Base-by-base conservation (phyloP, 73 alveolate species). In the Paramecium biaurelia region DNA sequence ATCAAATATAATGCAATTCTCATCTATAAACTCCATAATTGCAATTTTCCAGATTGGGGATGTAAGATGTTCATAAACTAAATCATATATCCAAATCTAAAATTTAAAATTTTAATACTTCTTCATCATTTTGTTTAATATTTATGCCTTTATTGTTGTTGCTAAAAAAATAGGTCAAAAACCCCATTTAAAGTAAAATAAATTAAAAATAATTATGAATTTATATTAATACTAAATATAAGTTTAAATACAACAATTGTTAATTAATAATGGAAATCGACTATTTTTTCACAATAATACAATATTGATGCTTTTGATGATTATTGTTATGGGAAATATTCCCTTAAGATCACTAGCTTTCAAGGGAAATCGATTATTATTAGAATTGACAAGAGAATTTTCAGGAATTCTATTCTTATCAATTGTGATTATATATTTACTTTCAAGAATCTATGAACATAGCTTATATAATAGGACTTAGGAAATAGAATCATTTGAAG, bases 1-100 rank as follows among this genome's bases (percentile, higher is more conserved):
- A 79, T 97, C 99, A 76, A 97, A 97, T 28, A 94, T 76, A 23
- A 94, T 56, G 88, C 99, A 97, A 89, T 96, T 92, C 70, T 97
- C 97, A 93, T 96, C 97, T 12, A 86, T 38, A 37, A 86, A 86
- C 23, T 86, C 88, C 32, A 34, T 41, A 59, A 86, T 67, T 7
- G 93, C 59, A 12, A 86, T 76, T 34, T 86, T 86, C 93, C 93
- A 86, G 68, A 86, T 47, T 30, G 93, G 93, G 68, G 93, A 86
- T 20, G 93, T 63, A 32, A 86, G 41, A 86, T 86, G 76, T 67
- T 86, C 47, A 28, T 57, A 58, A 5, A 86, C 41, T 12, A 63
- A 63, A 34, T 86, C 93, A 67, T 86, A 86, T 9, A 86, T 30
- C 93, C 93, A 86, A 1, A 32, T 23, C 93, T 86, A 67, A n/a